Evolutionary conservation across 495 filamentous ascomycete species (phyloP), one percentile per base, ranked within the genome.

Genomic region (Halenospora varia): DNA sequence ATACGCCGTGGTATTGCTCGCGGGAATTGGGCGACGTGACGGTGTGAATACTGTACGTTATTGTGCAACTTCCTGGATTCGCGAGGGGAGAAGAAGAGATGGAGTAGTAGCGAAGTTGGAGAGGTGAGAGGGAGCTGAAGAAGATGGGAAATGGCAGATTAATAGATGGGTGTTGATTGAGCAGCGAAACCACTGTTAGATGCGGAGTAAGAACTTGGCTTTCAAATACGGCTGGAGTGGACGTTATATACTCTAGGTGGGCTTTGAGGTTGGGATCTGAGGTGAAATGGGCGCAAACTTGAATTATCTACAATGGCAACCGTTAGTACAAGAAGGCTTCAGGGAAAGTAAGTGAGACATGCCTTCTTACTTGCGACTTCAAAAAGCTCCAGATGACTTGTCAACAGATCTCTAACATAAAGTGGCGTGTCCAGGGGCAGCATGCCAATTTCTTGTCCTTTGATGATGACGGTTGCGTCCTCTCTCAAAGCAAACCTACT

Each of bases 21-120:
- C n/a, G n/a, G n/a, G n/a, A n/a, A n/a, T n/a, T n/a, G n/a, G n/a
- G n/a, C n/a, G n/a, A n/a, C n/a, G n/a, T n/a, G n/a, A n/a, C n/a
- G n/a, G n/a, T n/a, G n/a, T n/a, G n/a, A 10, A 90, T 73, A 11
- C 72, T 72, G 75, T 85, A 88, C 15, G 87, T 89, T 25, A 91
- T 73, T 0, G 80, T 83, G 35, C 78, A 81, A 59, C 75, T 71
- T 2, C 68, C 68, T 0, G 83, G 75, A 68, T 83, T 67, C 64
- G 42, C 75, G 2, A 83, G 74, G 0, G 87, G 87, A 0, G 88
- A 90, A 0, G 87, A 89, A 17, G 86, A 90, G 70, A 92, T 90
- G 39, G 81, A 86, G 69, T 92, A 92, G 63, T 88, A 83, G 13
- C 88, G 79, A 15, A 85, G 76, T 22, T 85, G 83, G 77, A 92